A percentile compares a stretch with the other conserved stretches of the same genome.
Conservation (phyloP, 768 basidiomycete genomes). For the Agaricus bisporus region DNA sequence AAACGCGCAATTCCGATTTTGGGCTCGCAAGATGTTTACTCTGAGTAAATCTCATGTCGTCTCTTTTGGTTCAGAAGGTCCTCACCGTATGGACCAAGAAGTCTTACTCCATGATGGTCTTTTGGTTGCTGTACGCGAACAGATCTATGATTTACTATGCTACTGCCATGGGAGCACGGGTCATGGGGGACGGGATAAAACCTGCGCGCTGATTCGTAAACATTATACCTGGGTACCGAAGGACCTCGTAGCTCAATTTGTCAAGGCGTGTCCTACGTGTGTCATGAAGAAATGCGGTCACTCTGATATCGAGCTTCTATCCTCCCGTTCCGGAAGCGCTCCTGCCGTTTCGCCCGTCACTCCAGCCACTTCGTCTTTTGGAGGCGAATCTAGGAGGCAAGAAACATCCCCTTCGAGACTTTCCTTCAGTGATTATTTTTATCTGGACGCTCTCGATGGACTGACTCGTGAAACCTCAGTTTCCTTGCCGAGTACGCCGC, state of each 20-base stretch:
- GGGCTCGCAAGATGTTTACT: constrained; percentile 79
- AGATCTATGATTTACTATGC: constrained; percentile 73
- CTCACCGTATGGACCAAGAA: constrained; percentile 17
- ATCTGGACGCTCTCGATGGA: constrained; percentile 11
- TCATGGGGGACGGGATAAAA: constrained; percentile 80
- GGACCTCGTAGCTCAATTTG: constrained; percentile 73
- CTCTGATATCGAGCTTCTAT: constrained; percentile 12
- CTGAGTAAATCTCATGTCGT: constrained; percentile 31
- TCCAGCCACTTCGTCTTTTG: background rate
- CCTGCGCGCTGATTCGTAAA: constrained; percentile 55
- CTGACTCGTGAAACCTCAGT: background rate
- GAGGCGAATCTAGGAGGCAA: background rate
- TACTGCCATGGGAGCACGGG: constrained; percentile 60
- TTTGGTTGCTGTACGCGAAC: constrained; percentile 71
- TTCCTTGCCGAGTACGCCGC: constrained; percentile 4
- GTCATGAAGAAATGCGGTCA: constrained; percentile 37
- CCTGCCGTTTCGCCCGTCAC: background rate
- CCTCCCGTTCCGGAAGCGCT: background rate
- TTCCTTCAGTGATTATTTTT: constrained; percentile 17
- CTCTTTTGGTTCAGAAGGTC: constrained; percentile 17
- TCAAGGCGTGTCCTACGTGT: constrained; percentile 77
- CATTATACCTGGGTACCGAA: constrained; percentile 84
- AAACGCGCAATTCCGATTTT: constrained; percentile 73
- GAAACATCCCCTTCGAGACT: constrained; percentile 15
- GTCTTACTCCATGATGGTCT: constrained; percentile 67